Evolutionary conservation across 768 basidiomycete species (phyloP), one percentile per base, ranked within the genome.

Genomic region (Lactarius sp.): DNA sequence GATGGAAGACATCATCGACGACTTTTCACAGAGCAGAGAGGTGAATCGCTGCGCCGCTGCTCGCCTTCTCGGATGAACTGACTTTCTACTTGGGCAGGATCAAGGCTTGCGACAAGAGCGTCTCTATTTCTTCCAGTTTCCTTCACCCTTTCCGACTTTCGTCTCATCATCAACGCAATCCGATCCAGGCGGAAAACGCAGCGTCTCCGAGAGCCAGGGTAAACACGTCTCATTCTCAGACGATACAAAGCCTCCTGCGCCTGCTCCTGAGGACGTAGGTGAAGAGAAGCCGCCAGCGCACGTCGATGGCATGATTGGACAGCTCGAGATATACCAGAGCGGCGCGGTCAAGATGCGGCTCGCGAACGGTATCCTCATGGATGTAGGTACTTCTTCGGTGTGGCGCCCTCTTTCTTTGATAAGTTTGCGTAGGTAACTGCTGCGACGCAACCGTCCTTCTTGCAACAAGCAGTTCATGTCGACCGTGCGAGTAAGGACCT

Each of bases 41-140:
- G 83, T 85, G 69, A 39, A 74, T 60, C 56, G 16, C 47, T 27
- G 8, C 12, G 16, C 33, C 12, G 16, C 33, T 36, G 27, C 36
- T 39, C n/a, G 5, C 33, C 16, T 9, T 33, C 49, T 16, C 36
- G 36, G 52, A 55, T 42, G 46, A 31, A 52, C 63, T 59, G 18
- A 57, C 12, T 44, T n/a, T 59, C 5, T 60, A 46, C 10, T 42
- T 56, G 36, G 52, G 22, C 69, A 87, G 85, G 83, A 83, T 60
- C 69, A 77, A 33, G 71, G 76, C 55, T 67, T 80, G 42, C 79
- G 79, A 57, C 85, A 85, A 73, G 87, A 91, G 59, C 79, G 81
- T 20, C 75, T 96, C 4, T 96, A 90, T 70, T 87, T 94, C 68
- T 94, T 96, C 77, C 93, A 95, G 71, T 96, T 96, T 70, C 94